phyloP scores from a whole-genome alignment of 2,329 filamentous ascomycete genomes.

The Diplodia seriata region DNA sequence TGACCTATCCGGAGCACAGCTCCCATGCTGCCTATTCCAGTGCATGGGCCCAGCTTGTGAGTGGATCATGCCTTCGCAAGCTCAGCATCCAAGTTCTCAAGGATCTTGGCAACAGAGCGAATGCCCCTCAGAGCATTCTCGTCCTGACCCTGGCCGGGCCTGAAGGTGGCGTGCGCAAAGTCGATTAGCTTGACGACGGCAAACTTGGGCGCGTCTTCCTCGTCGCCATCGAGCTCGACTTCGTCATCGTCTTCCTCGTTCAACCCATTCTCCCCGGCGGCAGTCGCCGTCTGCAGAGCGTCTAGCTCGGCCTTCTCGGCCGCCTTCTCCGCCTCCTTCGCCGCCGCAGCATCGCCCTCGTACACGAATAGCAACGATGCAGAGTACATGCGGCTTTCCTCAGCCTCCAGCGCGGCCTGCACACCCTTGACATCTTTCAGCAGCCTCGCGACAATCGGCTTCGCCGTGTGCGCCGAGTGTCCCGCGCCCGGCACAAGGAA shows the following conservation, averaged over 20 bases:
- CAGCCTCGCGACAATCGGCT: constrained; percentile 36
- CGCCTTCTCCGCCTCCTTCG: constrained; percentile 35
- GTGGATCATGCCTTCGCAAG: constrained; percentile 36
- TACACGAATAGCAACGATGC: constrained; percentile 70
- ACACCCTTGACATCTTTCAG: constrained; percentile 60
- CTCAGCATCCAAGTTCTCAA: constrained; percentile 65
- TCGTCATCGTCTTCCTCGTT: constrained; percentile 56
- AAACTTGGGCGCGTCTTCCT: constrained; percentile 69
- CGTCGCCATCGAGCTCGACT: constrained; percentile 53
- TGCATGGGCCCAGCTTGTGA: not conserved
- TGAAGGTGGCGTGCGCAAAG: constrained; percentile 91
- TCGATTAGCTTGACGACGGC: constrained; percentile 89
- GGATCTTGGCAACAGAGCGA: constrained; percentile 72
- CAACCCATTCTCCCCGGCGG: constrained; percentile 36
- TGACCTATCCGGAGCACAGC: not conserved
- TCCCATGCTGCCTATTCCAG: not conserved
- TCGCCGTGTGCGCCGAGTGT: constrained; percentile 46
- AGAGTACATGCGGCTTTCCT: constrained; percentile 73
- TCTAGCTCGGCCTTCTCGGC: constrained; percentile 35
- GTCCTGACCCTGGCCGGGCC: constrained; percentile 81
- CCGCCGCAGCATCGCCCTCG: constrained; percentile 64
- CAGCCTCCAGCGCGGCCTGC: constrained; percentile 63
- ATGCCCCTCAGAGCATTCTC: constrained; percentile 82
- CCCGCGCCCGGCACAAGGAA: constrained; percentile 49
- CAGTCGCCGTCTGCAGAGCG: constrained; percentile 50